Base-by-base conservation (phyloP, 202 grass and related monocot genomes). In the Zizania palustris region DNA sequence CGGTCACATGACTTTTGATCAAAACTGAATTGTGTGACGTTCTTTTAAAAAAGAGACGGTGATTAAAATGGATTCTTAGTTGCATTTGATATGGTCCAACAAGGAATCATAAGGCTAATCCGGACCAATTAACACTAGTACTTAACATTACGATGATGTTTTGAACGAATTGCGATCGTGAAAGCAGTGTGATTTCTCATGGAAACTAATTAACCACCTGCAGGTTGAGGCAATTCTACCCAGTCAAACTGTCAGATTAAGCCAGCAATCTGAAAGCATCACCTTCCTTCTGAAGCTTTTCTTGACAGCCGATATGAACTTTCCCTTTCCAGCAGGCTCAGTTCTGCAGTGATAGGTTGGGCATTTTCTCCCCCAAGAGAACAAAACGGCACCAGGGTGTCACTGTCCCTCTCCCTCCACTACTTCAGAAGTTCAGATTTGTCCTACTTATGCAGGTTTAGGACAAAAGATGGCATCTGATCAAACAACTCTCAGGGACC, bases 341-440 rank as follows among this genome's bases (percentile, higher is more conserved):
- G 48, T 28, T 28, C 28, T 38, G 19, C 60, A 18, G 34, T 78
- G 63, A 65, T 65, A 64, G 60, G 44, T 74, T 35, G 21, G 84
- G 35, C 49, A 82, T 73, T 85, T 69, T 14, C 60, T 33, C 64
- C 38, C 6, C 28, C 75, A 87, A 87, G 65, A 85, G 49, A 92
- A 92, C 84, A 92, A 92, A 87, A 90, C 28, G 44, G 34, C 39
- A 73, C 74, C 77, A 28, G 80, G 19, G 51, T 22, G 78, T 64
- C 73, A 74, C 63, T 89, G 87, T 93, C 84, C 54, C 53, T 54
- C 71, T n/a, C n/a, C n/a, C n/a, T n/a, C n/a, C n/a, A n/a, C n/a
- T 4, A 68, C 82, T 95, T 74, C 72, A 28, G 28, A 28, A 28
- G 28, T 28, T 28, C 28, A 85, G 73, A 80, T 89, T 88, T 91